Conservation (phyloP, 257 asterid genomes). For the Rubia yunnanensis region DNA sequence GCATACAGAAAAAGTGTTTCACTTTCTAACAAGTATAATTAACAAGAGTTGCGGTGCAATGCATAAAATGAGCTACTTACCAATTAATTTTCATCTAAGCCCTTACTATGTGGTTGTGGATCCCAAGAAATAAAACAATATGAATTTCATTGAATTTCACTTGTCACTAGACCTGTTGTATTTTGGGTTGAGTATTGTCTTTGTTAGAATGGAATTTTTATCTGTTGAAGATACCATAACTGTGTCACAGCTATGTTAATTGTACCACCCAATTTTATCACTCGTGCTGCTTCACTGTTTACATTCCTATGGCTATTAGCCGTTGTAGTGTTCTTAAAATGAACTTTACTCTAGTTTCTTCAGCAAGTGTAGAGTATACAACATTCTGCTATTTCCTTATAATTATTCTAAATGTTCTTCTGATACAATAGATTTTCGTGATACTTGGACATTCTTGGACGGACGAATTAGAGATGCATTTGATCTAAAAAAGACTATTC, state of each 20-base stretch:
- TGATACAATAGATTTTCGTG: constrained; percentile 52
- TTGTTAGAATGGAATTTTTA: background rate
- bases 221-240: background rate
- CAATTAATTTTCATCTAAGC: too few relatives aligned
- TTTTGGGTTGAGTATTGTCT: background rate
- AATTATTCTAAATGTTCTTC: background rate
- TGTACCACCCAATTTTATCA: background rate
- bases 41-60: background rate
- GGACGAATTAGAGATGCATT: constrained; percentile 74
- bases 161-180: background rate
- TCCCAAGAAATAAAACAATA: background rate
- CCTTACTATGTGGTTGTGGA: background rate
- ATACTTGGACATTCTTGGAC: constrained; percentile 82
- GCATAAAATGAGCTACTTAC: background rate
- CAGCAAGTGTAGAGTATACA: background rate
- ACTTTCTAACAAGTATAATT: background rate
- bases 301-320: background rate
- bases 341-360: background rate
- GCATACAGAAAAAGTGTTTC: background rate
- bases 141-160: background rate
- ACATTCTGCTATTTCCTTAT: background rate
- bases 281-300: background rate
- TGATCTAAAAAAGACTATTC: constrained; percentile 66
- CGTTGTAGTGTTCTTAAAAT: background rate
- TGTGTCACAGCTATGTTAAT: background rate